phyloP scores from a whole-genome alignment of 495 filamentous ascomycete species.

The Neurospora sp. region DNA sequence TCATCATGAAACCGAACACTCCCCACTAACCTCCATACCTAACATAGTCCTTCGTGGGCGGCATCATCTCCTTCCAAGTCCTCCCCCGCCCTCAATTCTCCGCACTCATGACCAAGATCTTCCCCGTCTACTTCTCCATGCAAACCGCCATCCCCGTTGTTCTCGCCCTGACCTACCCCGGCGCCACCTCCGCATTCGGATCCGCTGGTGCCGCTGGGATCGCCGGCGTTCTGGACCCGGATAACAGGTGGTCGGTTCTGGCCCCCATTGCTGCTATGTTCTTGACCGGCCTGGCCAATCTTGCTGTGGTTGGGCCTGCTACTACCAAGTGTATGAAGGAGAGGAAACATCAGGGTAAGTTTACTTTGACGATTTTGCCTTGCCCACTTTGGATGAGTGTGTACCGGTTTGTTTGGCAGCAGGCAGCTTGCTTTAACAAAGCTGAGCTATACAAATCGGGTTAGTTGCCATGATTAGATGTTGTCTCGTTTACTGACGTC shows the following conservation, averaged over 20 bases:
- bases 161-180: conserved; percentile 72
- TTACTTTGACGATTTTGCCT: background rate
- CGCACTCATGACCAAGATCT: conserved; percentile 63
- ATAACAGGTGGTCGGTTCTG: conserved; percentile 49
- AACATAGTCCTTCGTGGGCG: conserved; percentile 64
- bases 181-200: conserved; percentile 26
- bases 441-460: background rate
- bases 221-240: conserved; percentile 42
- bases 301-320: conserved; percentile 56
- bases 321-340: conserved; percentile 63
- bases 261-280: conserved; percentile 57
- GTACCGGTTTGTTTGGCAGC: background rate
- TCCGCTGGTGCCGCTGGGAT: conserved; percentile 27
- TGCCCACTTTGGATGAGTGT: background rate
- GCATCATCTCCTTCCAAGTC: conserved; percentile 60
- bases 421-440: background rate
- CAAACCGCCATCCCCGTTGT: conserved; percentile 64
- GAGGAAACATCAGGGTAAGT: conserved; percentile 64
- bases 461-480: no score
- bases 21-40: background rate
- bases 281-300: conserved; percentile 54
- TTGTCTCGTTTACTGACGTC: background rate
- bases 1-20: background rate
- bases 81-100: conserved; percentile 75
- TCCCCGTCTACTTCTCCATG: conserved; percentile 78